phyloP scores from a whole-genome alignment of 2,329 filamentous ascomycete species.

The Fusarium liriodendri region DNA sequence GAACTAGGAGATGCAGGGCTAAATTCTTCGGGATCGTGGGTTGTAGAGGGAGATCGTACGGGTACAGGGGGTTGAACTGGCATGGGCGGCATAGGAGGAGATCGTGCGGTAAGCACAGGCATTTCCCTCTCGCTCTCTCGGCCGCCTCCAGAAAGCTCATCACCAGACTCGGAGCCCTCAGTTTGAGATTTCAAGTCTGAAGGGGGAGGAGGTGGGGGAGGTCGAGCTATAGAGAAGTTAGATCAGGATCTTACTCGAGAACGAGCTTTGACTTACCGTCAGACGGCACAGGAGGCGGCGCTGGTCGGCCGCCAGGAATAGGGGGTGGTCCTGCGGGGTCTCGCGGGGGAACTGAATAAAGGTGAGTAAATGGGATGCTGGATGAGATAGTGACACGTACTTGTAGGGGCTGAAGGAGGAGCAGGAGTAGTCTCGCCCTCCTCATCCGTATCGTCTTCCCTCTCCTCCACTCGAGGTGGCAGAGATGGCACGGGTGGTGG shows the following conservation, averaged over 20 bases:
- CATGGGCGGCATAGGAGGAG: slow-evolving; percentile 58
- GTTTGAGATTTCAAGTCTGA: slow-evolving; percentile 72
- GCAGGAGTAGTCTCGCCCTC: slow-evolving; percentile 52
- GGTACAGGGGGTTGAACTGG: slow-evolving; percentile 45
- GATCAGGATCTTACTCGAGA: slow-evolving; percentile 41
- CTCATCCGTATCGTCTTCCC: slow-evolving; percentile 45
- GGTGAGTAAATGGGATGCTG: slow-evolving; percentile 38
- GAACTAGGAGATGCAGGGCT: slow-evolving; percentile 57
- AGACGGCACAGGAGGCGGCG: slow-evolving; percentile 67
- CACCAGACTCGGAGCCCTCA: slow-evolving; percentile 87
- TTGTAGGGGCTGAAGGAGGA: slow-evolving; percentile 36
- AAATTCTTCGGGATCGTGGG: slow-evolving; percentile 50
- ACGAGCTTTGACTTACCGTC: slow-evolving; percentile 64
- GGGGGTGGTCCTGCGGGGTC: slow-evolving; percentile 54
- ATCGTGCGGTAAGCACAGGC: slow-evolving; percentile 39
- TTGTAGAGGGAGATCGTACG: slow-evolving; percentile 48
- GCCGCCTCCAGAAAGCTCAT: slow-evolving; percentile 76
- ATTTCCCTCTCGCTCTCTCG: slow-evolving; percentile 53
- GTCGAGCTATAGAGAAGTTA: slow-evolving; percentile 64
- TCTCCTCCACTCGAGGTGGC: slow-evolving; percentile 26
- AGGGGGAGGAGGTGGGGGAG: slow-evolving; percentile 65
- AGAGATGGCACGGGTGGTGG: slow-evolving; percentile 47
- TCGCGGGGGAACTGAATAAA: slow-evolving; percentile 47
- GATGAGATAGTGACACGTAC: slow-evolving; percentile 29
- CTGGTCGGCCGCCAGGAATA: slow-evolving; percentile 62